Percentiles rank a stretch among this genome's conserved stretches.
These are phyloP conservation scores for Penicillium atrosanguineum DNA, from an alignment of 495 filamentous ascomycete species.

Conservation along the genomic window DNA sequence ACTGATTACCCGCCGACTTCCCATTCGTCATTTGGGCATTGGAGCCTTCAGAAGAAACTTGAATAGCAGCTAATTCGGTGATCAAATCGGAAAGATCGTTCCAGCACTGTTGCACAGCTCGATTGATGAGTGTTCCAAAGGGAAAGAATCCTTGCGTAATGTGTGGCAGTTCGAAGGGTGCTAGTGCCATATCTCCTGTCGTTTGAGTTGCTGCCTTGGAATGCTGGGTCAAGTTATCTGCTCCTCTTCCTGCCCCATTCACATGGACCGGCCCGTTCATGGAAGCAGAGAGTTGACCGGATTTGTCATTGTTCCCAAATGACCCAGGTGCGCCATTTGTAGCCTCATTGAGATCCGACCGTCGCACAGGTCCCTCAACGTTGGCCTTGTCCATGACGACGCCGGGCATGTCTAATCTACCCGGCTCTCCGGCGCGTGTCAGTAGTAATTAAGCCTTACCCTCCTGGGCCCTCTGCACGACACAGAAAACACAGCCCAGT, in stretches of 20 bases:
- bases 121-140: conserved; percentile 64
- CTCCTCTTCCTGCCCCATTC: conserved; percentile 27
- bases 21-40: conserved; percentile 40
- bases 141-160: conserved; percentile 74
- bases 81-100: conserved; percentile 71
- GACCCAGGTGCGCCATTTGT: conserved; percentile 24
- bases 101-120: conserved; percentile 79
- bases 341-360: conserved; percentile 21
- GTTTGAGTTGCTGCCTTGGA: conserved; percentile 6
- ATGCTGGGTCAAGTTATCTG: conserved; percentile 11
- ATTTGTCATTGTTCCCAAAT: conserved; percentile 13
- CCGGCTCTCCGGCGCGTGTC: conserved; percentile 2
- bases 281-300: conserved; percentile 9
- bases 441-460: conserved; percentile 24
- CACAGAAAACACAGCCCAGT: conserved; percentile 24
- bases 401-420: conserved; percentile 42
- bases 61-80: conserved; percentile 63
- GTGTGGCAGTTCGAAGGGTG: conserved; percentile 72
- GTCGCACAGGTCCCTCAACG: conserved; percentile 27
- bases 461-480: conserved; percentile 34
- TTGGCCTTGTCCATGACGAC: conserved; percentile 46
- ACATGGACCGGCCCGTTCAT: conserved; percentile 30
- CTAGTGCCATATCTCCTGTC: background rate
- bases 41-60: conserved; percentile 40
- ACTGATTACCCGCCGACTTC: conserved; percentile 56